A percentile compares a stretch with the other conserved stretches of the same genome.
Conservation (phyloP, 2,329 filamentous ascomycete genomes). For the Onygenales sp. region DNA sequence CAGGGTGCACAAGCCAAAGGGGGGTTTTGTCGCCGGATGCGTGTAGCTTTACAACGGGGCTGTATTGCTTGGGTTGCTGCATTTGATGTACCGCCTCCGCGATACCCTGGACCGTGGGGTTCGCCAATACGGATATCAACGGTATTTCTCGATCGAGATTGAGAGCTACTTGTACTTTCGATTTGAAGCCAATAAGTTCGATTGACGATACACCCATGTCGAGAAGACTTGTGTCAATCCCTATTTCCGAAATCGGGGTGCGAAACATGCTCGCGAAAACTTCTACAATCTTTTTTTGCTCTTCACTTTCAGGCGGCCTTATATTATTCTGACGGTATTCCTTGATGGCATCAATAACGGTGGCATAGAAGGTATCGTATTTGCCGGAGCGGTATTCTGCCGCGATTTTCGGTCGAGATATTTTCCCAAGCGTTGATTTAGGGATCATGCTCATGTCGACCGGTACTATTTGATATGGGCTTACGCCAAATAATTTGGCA, state of each 20-base stretch:
- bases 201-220: slow-evolving; percentile 32
- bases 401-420: slow-evolving; percentile 30
- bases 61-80: slow-evolving; percentile 13
- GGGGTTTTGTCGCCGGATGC: slow-evolving; percentile 18
- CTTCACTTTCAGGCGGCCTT: not conserved
- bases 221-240: slow-evolving; percentile 19
- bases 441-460: slow-evolving; percentile 17
- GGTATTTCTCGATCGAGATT: slow-evolving; percentile 24
- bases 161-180: slow-evolving; percentile 22
- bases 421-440: slow-evolving; percentile 34
- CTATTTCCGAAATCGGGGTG: slow-evolving; percentile 7
- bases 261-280: slow-evolving; percentile 2
- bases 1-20: slow-evolving; percentile 29
- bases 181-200: slow-evolving; percentile 33
- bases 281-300: not conserved
- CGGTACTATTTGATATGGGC: slow-evolving; percentile 19
- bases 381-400: slow-evolving; percentile 19
- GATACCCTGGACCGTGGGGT: slow-evolving; percentile 22
- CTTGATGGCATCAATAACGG: slow-evolving; percentile 8
- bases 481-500: slow-evolving; percentile 6
- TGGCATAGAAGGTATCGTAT: slow-evolving; percentile 13
- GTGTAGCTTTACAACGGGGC: slow-evolving; percentile 23
- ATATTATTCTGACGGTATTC: slow-evolving; percentile 3
- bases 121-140: slow-evolving; percentile 26
- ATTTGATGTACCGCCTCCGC: slow-evolving; percentile 16